A percentile compares a stretch with the other conserved stretches of the same genome.
These are phyloP conservation scores for Penicillium sp. DNA, from an alignment of 2,329 filamentous ascomycete genomes.

Conservation along the genomic window DNA sequence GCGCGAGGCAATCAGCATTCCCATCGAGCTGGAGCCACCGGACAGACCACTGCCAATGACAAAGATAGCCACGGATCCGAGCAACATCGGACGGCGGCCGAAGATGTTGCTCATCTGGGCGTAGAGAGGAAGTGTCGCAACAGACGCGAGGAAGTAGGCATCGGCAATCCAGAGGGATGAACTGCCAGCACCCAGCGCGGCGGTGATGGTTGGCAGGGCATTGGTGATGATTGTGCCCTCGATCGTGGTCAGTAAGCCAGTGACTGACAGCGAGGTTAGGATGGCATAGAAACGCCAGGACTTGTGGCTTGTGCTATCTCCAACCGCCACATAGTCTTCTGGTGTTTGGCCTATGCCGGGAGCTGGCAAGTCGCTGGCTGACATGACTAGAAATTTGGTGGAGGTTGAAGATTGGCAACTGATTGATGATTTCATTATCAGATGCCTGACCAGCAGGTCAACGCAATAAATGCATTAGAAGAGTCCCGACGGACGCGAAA, in stretches of 20 bases:
- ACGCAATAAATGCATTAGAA: too few species aligned
- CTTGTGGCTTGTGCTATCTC: neutral
- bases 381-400: too few species aligned
- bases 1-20: conserved; percentile 48
- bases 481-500: too few species aligned
- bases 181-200: too few species aligned
- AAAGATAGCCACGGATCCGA: neutral
- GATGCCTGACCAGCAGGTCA: too few species aligned
- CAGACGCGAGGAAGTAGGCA: neutral
- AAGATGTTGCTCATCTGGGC: neutral
- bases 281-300: neutral
- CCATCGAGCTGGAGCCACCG: neutral
- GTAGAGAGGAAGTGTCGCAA: neutral
- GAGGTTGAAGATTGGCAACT: too few species aligned
- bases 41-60: neutral
- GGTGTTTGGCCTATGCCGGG: neutral
- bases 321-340: neutral
- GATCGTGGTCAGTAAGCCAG: conserved; percentile 29
- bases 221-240: conserved; percentile 39
- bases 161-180: neutral
- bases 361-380: neutral
- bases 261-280: conserved; percentile 19
- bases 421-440: too few species aligned
- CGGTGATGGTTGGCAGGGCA: conserved; percentile 37
- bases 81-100: neutral